Conservation (phyloP, 2,329 filamentous ascomycete species). For the Penicillium expansum region DNA sequence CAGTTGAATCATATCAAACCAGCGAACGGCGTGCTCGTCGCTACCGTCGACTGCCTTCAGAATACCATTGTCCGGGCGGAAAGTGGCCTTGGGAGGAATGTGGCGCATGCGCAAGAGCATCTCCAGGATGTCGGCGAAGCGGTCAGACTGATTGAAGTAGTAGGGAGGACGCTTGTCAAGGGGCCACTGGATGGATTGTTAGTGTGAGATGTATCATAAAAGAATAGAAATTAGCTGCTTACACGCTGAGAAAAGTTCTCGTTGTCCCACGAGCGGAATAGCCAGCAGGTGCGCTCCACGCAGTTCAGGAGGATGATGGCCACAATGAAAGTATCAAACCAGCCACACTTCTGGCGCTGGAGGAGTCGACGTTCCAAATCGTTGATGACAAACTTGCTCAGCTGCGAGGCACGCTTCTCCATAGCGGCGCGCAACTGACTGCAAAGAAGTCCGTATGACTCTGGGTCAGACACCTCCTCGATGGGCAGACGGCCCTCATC, state of each 20-base stretch:
- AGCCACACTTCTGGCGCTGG: constrained; percentile 55
- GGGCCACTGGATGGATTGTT: constrained; percentile 46
- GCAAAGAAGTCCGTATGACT: constrained; percentile 52
- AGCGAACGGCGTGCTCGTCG: constrained; percentile 38
- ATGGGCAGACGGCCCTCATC: constrained; percentile 43
- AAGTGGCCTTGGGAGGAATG: constrained; percentile 42
- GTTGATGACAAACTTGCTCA: constrained; percentile 57
- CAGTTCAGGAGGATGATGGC: constrained; percentile 58
- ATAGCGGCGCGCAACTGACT: constrained; percentile 55
- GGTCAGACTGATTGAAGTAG: constrained; percentile 56
- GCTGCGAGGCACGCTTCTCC: constrained; percentile 53
- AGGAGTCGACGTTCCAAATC: constrained; percentile 60
- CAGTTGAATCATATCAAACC: constrained; percentile 44
- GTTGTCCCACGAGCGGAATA: constrained; percentile 55
- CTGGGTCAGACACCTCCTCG: constrained; percentile 38
- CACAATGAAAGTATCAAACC: constrained; percentile 60
- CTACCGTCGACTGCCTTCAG: constrained; percentile 40
- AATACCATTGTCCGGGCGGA: constrained; percentile 39
- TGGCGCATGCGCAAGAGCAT: constrained; percentile 59
- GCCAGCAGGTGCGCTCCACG: constrained; percentile 59
- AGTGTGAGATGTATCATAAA: not conserved
- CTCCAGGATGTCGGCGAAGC: constrained; percentile 57
- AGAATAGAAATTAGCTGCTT: constrained; percentile 14
- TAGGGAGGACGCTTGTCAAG: constrained; percentile 52
- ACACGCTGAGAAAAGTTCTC: constrained; percentile 37